A percentile compares a stretch with the other conserved stretches of the same genome.
Evolutionary conservation across 2,329 filamentous ascomycete species (phyloP).

Genomic region (Verticillium tricorpus): DNA sequence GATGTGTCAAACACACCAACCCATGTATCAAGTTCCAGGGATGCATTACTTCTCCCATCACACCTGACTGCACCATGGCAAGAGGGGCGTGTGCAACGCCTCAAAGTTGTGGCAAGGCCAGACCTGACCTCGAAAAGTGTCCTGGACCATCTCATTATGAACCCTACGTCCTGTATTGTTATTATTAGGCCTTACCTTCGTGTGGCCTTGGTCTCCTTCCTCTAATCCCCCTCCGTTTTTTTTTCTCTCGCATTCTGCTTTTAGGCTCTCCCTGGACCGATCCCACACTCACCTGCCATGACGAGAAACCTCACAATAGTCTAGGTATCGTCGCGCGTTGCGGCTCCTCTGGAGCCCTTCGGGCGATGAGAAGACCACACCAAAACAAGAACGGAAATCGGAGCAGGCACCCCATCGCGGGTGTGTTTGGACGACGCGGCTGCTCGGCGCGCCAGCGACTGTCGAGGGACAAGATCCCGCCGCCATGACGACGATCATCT

Average conservation of each 20-base stretch:
- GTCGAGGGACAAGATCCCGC: neutral
- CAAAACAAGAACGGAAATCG: conserved; percentile 28
- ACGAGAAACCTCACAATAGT: conserved; percentile 15
- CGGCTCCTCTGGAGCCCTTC: conserved; percentile 8
- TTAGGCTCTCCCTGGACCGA: neutral
- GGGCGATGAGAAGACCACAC: conserved; percentile 13
- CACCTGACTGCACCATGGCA: no score
- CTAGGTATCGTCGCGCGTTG: conserved; percentile 10
- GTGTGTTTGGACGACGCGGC: conserved; percentile 10
- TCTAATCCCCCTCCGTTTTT: neutral
- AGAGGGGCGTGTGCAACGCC: no score
- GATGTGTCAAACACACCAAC: no score
- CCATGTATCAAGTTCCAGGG: no score
- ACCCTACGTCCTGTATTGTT: no score
- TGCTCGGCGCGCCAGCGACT: conserved; percentile 14
- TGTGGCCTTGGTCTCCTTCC: neutral
- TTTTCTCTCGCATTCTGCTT: no score
- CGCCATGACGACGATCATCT: neutral
- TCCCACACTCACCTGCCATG: conserved; percentile 13
- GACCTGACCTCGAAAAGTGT: no score
- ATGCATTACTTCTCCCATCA: no score
- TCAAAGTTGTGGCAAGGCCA: no score
- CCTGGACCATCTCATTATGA: no score
- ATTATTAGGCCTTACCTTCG: no score
- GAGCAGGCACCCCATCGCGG: conserved; percentile 18